A percentile compares a stretch with the other conserved stretches of the same genome.
phyloP scores from a whole-genome alignment of 1,139 yeast genomes.

The Pneumocystis murina region DNA sequence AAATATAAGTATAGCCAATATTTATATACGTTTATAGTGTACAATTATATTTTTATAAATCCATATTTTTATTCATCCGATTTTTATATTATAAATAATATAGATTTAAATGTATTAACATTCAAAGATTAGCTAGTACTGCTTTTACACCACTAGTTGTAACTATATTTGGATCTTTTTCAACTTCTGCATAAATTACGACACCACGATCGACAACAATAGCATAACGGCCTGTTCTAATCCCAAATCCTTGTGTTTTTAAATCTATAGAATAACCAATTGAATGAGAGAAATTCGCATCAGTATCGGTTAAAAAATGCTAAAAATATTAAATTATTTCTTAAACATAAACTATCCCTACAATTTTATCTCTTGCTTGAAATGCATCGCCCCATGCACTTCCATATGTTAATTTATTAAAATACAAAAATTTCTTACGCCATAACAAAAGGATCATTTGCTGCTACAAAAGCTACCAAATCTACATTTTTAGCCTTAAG shows the following conservation, averaged over 20 bases:
- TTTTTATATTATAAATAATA: neutral
- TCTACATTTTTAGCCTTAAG: conserved; percentile 57
- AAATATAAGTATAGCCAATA: no score
- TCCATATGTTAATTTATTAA: neutral
- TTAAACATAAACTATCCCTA: conserved; percentile 16
- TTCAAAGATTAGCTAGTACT: conserved; percentile 23
- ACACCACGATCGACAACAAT: conserved; percentile 50
- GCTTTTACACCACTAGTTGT: conserved; percentile 45
- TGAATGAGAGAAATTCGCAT: conserved; percentile 44
- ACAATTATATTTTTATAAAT: neutral
- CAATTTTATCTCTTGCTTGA: conserved; percentile 21
- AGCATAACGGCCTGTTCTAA: conserved; percentile 61
- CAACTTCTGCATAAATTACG: conserved; percentile 51
- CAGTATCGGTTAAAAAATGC: conserved; percentile 62
- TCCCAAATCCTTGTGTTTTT: conserved; percentile 43
- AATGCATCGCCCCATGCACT: conserved; percentile 31
- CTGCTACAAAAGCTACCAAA: conserved; percentile 54
- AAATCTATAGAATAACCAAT: conserved; percentile 48
- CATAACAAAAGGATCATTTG: conserved; percentile 70
- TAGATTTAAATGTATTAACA: neutral
- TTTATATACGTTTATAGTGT: no score
- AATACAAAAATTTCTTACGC: conserved; percentile 11
- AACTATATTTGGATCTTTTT: conserved; percentile 41
- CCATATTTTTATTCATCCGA: neutral
- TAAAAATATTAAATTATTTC: neutral